A percentile compares a stretch with the other conserved stretches of the same genome.
Conservation (phyloP, 495 filamentous ascomycete genomes). For the Penicillium cosmopolitanum region DNA sequence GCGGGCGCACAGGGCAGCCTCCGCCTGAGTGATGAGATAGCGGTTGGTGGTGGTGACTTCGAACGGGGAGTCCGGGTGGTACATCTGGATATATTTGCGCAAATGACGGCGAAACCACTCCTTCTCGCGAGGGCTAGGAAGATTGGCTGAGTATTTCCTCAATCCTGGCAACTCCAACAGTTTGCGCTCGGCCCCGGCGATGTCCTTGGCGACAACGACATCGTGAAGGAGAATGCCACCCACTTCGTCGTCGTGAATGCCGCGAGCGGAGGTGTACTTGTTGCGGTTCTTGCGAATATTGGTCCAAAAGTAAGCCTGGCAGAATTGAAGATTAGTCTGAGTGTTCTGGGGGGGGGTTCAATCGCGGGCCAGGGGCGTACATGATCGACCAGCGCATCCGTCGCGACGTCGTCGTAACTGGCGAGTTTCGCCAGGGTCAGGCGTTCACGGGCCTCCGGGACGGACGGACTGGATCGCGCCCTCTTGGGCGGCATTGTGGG, state of each 20-base stretch:
- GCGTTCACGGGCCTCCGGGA: conserved; percentile 62
- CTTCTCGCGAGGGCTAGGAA: conserved; percentile 77
- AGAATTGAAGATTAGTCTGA: conserved; percentile 24
- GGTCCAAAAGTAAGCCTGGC: conserved; percentile 91
- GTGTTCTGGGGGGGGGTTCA: not conserved
- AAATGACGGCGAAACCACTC: conserved; percentile 87
- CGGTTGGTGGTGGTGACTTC: conserved; percentile 94
- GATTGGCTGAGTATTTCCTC: conserved; percentile 64
- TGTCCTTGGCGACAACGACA: conserved; percentile 75
- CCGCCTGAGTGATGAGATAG: conserved; percentile 87
- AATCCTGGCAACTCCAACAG: conserved; percentile 75
- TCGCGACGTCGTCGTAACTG: conserved; percentile 94
- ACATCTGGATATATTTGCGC: conserved; percentile 89
- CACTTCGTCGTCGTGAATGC: conserved; percentile 79
- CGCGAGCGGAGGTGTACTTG: conserved; percentile 81
- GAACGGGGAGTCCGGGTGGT: conserved; percentile 88
- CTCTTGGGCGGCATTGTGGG: conserved; percentile 46
- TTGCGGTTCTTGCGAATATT: conserved; percentile 91
- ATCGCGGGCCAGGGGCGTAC: conserved; percentile 55
- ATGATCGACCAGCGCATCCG: conserved; percentile 93
- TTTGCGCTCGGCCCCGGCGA: conserved; percentile 67
- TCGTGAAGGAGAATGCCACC: conserved; percentile 75
- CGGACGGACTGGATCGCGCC: conserved; percentile 44
- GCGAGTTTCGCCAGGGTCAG: conserved; percentile 85
- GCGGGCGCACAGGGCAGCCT: conserved; percentile 86